Conservation (phyloP, 805 yeast genomes). For the Zygosaccharomyces gambellarensis region DNA sequence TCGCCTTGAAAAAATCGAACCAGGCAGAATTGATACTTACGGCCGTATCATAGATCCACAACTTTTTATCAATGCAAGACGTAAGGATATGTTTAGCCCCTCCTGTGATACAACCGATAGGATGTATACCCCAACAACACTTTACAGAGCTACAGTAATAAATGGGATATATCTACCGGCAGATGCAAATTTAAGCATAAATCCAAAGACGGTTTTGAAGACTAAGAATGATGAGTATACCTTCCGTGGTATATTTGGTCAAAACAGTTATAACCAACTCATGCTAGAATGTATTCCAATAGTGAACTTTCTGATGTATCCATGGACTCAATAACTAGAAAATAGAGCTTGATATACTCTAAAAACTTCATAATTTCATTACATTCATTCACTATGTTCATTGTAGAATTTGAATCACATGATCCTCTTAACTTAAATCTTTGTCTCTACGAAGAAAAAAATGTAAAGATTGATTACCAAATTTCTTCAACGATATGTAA, state of each 20-base stretch:
- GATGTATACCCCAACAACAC: slow-evolving; percentile 11
- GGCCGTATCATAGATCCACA: slow-evolving; percentile 35
- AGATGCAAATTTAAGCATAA: slow-evolving; percentile 9
- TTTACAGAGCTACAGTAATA: slow-evolving; percentile 19
- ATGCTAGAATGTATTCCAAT: slow-evolving; percentile 28
- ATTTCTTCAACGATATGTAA: background rate
- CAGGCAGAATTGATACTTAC: slow-evolving; percentile 39
- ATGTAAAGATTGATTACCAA: background rate
- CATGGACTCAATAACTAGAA: background rate
- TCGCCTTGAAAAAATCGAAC: slow-evolving; percentile 42
- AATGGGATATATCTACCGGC: slow-evolving; percentile 21
- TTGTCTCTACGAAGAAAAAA: background rate
- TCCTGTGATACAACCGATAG: slow-evolving; percentile 12
- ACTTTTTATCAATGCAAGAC: slow-evolving; percentile 8
- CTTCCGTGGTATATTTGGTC: slow-evolving; percentile 14
- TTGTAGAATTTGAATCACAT: too few relatives aligned
- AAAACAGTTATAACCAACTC: slow-evolving; percentile 22
- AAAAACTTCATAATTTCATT: too few relatives aligned
- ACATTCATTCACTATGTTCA: too few relatives aligned
- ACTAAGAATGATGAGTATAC: slow-evolving; percentile 3
- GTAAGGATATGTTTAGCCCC: slow-evolving; percentile 8
- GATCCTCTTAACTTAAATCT: background rate
- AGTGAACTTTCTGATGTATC: slow-evolving; percentile 17
- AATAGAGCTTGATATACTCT: too few relatives aligned
- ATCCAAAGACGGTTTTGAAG: slow-evolving; percentile 6